Evolutionary conservation across 2,329 filamentous ascomycete genomes (phyloP), one percentile per base, ranked within the genome.

Genomic region (Neopestalotiopsis clavispora): DNA sequence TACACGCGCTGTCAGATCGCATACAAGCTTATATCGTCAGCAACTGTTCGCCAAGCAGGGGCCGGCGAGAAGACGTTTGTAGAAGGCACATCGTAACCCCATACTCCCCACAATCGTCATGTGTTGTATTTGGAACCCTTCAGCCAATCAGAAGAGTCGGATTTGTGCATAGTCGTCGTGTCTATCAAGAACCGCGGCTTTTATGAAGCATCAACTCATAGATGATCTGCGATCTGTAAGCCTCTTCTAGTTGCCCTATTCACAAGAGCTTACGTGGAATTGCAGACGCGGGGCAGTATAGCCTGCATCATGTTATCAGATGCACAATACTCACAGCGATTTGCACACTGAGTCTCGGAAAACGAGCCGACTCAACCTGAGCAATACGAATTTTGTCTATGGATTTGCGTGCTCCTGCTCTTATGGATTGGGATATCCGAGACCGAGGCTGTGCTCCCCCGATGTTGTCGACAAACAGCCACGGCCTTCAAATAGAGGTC

Each of bases 81-180:
- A 65, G 62, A 65, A 65, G 62, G 62, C 42, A 65, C 12, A 28
- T 45, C 34, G 14, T 12, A 13, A 34, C 62, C 42, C 42, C 38
- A 52, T 52, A 40, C 20, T 52, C 42, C 28, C 10, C 38, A 34
- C 30, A 62, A n/a, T 34, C 20, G 14, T 62, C 59, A 62, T 38
- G 59, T 65, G 62, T 52, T 45, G 38, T 52, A 10, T 65, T 65
- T 40, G 32, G 12, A 10, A 13, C 38, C 20, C n/a, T 12, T 23
- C 20, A 14, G 62, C 62, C 62, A 65, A 65, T 65, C 62, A 65
- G 38, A 65, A 49, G 42, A 65, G 59, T 62, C 59, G 7, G 4
- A 32, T 40, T 28, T 20, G 59, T 17, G 23, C 34, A 42, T 20
- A 34, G 59, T 40, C 30, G n/a, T 38, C 34, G 30, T 20, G 17